phyloP scores from a whole-genome alignment of 805 yeast species.

The Zygosaccharomyces pseudorouxii region DNA sequence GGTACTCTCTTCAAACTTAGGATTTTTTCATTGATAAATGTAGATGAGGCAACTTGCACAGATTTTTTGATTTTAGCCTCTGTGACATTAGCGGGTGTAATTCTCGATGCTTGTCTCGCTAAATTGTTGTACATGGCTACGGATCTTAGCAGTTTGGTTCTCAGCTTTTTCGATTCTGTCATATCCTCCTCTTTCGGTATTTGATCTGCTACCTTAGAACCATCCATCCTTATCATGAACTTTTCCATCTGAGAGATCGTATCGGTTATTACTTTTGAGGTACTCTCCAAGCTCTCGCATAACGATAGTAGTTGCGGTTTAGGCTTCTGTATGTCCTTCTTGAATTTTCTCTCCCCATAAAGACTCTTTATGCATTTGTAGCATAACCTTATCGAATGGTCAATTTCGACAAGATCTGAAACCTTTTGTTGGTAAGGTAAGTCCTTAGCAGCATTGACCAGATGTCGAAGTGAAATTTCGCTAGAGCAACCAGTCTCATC shows the following conservation, averaged over 20 bases:
- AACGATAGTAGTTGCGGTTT: constrained; percentile 38
- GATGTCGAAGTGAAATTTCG: constrained; percentile 49
- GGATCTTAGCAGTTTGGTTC: constrained; percentile 44
- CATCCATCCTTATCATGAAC: constrained; percentile 35
- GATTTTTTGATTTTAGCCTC: constrained; percentile 48
- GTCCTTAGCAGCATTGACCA: constrained; percentile 26
- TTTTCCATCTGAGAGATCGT: constrained; percentile 43
- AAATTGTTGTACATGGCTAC: constrained; percentile 49
- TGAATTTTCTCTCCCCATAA: constrained; percentile 50
- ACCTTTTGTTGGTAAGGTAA: constrained; percentile 19
- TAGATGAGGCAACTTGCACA: constrained; percentile 51
- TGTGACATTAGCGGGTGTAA: constrained; percentile 37
- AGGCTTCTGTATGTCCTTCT: constrained; percentile 36
- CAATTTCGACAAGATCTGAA: constrained; percentile 21
- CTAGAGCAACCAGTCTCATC: constrained; percentile 61
- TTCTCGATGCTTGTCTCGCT: constrained; percentile 41
- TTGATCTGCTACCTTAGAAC: constrained; percentile 20
- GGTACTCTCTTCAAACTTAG: constrained; percentile 61
- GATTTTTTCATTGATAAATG: constrained; percentile 64
- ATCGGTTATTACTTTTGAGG: constrained; percentile 37
- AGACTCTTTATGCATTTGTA: constrained; percentile 59
- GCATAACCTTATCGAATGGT: constrained; percentile 55
- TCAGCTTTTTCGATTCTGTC: constrained; percentile 37
- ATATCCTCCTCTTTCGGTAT: constrained; percentile 31
- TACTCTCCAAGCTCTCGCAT: constrained; percentile 40